A percentile compares a stretch with the other conserved stretches of the same genome.
phyloP scores from a whole-genome alignment of 2,329 filamentous ascomycete genomes.

The Fonsecaea pedrosoi region DNA sequence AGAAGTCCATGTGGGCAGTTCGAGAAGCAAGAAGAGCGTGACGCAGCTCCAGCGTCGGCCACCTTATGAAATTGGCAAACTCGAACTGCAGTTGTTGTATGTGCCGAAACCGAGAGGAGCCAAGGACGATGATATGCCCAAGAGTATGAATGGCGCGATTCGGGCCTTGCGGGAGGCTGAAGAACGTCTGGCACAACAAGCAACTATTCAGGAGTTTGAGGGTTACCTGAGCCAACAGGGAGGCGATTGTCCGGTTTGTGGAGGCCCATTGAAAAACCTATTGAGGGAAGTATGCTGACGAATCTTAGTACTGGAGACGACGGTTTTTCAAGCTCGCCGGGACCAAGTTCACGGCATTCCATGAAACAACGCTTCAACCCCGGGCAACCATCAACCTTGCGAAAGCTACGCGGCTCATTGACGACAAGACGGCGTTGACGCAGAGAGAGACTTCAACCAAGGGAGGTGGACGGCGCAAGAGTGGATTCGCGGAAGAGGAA shows the following conservation, averaged over 20 bases:
- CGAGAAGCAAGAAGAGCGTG: slow-evolving; percentile 89
- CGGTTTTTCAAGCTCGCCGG: slow-evolving; percentile 95
- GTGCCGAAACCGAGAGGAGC: slow-evolving; percentile 88
- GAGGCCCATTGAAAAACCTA: neutral
- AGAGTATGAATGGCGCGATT: slow-evolving; percentile 97
- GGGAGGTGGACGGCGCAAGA: slow-evolving; percentile 81
- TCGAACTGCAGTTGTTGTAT: slow-evolving; percentile 92
- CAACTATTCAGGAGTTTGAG: slow-evolving; percentile 65
- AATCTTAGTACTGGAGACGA: slow-evolving; percentile 85
- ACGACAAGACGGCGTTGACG: slow-evolving; percentile 82
- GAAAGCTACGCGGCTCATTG: slow-evolving; percentile 90
- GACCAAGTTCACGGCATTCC: slow-evolving; percentile 90
- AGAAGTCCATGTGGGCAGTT: slow-evolving; percentile 78
- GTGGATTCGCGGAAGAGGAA: slow-evolving; percentile 96
- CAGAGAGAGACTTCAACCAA: slow-evolving; percentile 82
- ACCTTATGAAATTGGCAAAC: slow-evolving; percentile 95
- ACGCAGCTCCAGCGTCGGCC: slow-evolving; percentile 76
- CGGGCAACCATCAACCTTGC: slow-evolving; percentile 95
- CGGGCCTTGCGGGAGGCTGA: slow-evolving; percentile 92
- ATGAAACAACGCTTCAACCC: slow-evolving; percentile 92
- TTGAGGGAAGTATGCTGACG: slow-evolving; percentile 18
- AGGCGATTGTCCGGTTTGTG: slow-evolving; percentile 91
- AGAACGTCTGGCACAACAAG: slow-evolving; percentile 62
- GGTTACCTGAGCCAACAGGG: slow-evolving; percentile 94
- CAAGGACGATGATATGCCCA: slow-evolving; percentile 95